A percentile compares a stretch with the other conserved stretches of the same genome.
These are phyloP conservation scores for Colletotrichum magnum DNA, from an alignment of 2,329 filamentous ascomycete species.

Conservation along the genomic window DNA sequence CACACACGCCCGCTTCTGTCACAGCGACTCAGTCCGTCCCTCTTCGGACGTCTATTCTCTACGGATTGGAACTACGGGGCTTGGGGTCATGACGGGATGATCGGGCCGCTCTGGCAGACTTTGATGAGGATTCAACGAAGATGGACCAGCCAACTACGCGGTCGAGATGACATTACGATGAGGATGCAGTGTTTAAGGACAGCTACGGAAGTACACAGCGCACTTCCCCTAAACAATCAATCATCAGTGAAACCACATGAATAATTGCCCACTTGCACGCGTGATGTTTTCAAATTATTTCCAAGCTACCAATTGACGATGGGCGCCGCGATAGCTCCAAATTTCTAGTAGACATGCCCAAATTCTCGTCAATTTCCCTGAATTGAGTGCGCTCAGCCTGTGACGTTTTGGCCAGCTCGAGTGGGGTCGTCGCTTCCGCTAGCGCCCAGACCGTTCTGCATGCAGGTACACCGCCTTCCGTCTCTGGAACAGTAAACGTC, in stretches of 20 bases:
- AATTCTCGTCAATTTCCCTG: background rate
- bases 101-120: constrained; percentile 14
- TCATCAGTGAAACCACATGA: constrained; percentile 30
- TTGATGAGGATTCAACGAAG: constrained; percentile 37
- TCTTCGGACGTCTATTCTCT: constrained; percentile 44
- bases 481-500: constrained; percentile 8
- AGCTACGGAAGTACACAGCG: constrained; percentile 28
- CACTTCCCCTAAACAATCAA: constrained; percentile 33
- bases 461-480: constrained; percentile 28
- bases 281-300: background rate
- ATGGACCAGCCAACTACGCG: constrained; percentile 33
- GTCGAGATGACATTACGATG: constrained; percentile 39
- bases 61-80: constrained; percentile 39
- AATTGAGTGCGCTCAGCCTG: constrained; percentile 19
- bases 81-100: constrained; percentile 38
- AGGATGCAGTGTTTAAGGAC: constrained; percentile 38
- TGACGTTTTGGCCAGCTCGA: constrained; percentile 20
- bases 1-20: constrained; percentile 19
- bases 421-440: constrained; percentile 14
- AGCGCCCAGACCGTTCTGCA: background rate
- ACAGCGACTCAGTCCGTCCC: constrained; percentile 41
- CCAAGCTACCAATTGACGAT: too few species aligned
- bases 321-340: too few species aligned
- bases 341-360: background rate
- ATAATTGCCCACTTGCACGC: too few species aligned